Evolutionary conservation across 2,329 filamentous ascomycete genomes (phyloP).

Genomic region (Botrytis hyacinthi): DNA sequence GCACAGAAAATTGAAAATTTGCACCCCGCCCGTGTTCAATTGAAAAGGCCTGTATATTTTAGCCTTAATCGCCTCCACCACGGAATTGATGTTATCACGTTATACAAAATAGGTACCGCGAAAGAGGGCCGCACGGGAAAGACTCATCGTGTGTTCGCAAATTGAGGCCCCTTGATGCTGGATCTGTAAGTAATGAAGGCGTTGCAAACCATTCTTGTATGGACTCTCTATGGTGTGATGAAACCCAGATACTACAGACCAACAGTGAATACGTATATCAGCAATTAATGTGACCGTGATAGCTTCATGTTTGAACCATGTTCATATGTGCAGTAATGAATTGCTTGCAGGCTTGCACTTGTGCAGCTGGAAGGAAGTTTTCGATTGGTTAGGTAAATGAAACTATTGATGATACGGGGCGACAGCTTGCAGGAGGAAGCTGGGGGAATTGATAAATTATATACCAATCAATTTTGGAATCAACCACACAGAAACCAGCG

Average conservation of each 20-base stretch:
- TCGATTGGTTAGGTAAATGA: conserved; percentile 14
- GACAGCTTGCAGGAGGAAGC: conserved; percentile 10
- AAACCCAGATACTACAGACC: not conserved
- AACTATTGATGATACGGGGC: conserved; percentile 21
- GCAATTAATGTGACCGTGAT: not conserved
- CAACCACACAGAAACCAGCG: conserved; percentile 20
- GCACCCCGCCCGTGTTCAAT: not conserved
- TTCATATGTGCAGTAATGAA: conserved; percentile 15
- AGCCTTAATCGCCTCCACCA: conserved; percentile 10
- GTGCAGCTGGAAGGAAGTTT: not conserved
- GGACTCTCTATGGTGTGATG: conserved; percentile 17
- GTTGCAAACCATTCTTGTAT: not conserved
- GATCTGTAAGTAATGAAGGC: conserved; percentile 5
- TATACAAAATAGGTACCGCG: conserved; percentile 14
- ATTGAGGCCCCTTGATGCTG: not conserved
- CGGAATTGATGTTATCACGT: not conserved
- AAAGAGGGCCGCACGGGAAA: not conserved
- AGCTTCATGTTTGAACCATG: conserved; percentile 12
- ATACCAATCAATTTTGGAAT: conserved; percentile 17
- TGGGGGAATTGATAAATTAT: conserved; percentile 13
- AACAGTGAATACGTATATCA: conserved; percentile 4
- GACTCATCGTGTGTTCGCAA: conserved; percentile 17
- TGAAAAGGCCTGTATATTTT: conserved; percentile 3
- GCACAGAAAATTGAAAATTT: conserved; percentile 15
- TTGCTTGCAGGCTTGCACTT: conserved; percentile 13